Percentiles rank a stretch among this genome's conserved stretches.
These are phyloP conservation scores for Cercospora sesami DNA, from an alignment of 2,329 filamentous ascomycete genomes.

Conservation along the genomic window DNA sequence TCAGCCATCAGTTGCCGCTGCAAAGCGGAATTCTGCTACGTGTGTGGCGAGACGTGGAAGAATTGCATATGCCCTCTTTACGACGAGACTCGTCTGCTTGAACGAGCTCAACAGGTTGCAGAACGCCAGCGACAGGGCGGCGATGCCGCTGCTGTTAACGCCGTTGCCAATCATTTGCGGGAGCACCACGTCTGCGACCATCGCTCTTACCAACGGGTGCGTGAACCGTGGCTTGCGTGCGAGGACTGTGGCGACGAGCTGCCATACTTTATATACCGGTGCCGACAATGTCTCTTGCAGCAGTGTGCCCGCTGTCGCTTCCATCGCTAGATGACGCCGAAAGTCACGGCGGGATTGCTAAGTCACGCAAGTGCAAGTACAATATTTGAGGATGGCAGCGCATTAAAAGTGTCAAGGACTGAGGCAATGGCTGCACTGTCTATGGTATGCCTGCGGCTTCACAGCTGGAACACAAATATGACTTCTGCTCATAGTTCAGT, in stretches of 20 bases:
- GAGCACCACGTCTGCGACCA: background rate
- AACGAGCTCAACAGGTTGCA: constrained; percentile 4
- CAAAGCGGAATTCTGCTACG: constrained; percentile 20
- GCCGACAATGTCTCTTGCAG: background rate
- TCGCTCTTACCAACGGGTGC: background rate
- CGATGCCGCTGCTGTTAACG: background rate
- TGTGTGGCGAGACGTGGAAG: constrained; percentile 8
- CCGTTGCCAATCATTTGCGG: background rate
- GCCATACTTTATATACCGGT: background rate
- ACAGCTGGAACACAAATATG: too few relatives aligned
- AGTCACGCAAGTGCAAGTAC: too few relatives aligned
- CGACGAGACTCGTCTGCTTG: constrained; percentile 3
- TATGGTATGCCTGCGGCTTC: too few relatives aligned
- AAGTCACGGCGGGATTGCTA: too few relatives aligned
- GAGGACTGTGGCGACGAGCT: background rate
- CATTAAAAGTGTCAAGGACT: too few relatives aligned
- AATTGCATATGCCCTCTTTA: constrained; percentile 13
- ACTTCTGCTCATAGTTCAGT: too few relatives aligned
- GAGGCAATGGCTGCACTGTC: too few relatives aligned
- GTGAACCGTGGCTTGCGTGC: background rate
- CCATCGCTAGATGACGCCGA: background rate
- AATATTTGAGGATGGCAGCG: too few relatives aligned
- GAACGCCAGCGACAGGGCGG: background rate
- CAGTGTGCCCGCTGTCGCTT: background rate
- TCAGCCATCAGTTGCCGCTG: background rate